Evolutionary conservation across 2,329 filamentous ascomycete genomes (phyloP).

Genomic region (Aureobasidium pullulans): DNA sequence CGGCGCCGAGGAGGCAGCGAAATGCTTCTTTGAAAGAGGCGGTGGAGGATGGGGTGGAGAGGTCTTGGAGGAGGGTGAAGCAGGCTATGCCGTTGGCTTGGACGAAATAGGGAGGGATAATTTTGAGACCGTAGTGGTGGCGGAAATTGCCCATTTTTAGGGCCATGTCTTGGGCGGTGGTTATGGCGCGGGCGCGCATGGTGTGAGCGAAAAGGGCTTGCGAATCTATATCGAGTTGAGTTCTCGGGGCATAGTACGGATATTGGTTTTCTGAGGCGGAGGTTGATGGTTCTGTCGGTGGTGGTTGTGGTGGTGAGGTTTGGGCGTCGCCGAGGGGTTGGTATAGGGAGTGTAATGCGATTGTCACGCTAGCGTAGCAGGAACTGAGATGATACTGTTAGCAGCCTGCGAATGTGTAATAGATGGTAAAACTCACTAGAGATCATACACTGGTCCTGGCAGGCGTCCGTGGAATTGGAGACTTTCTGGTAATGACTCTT

Average conservation of each 20-base stretch:
- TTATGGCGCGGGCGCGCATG: not conserved
- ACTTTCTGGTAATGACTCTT: not conserved
- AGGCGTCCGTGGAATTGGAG: slow-evolving; percentile 4
- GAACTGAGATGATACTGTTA: not conserved
- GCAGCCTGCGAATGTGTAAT: not conserved
- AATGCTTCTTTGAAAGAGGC: slow-evolving; percentile 14
- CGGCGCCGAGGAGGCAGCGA: slow-evolving; percentile 13
- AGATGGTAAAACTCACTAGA: slow-evolving; percentile 8
- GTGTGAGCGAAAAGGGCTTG: not conserved
- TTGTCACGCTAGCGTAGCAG: slow-evolving; percentile 12
- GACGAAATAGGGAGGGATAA: slow-evolving; percentile 2
- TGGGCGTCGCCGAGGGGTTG: not conserved
- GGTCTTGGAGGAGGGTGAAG: slow-evolving; percentile 11
- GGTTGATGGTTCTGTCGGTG: not conserved
- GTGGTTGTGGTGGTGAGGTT: not conserved
- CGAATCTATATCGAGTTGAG: too few species aligned
- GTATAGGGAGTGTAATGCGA: not conserved
- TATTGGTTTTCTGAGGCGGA: too few species aligned
- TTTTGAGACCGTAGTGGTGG: slow-evolving; percentile 14
- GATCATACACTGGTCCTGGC: slow-evolving; percentile 13
- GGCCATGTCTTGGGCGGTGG: not conserved
- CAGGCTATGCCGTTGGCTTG: slow-evolving; percentile 6
- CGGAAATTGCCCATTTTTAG: slow-evolving; percentile 10
- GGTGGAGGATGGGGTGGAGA: not conserved
- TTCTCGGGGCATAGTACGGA: too few species aligned